Percentiles rank a stretch among this genome's conserved stretches.
Conservation (phyloP, 202 grass and related monocot species). For the Elaeis oleifera region DNA sequence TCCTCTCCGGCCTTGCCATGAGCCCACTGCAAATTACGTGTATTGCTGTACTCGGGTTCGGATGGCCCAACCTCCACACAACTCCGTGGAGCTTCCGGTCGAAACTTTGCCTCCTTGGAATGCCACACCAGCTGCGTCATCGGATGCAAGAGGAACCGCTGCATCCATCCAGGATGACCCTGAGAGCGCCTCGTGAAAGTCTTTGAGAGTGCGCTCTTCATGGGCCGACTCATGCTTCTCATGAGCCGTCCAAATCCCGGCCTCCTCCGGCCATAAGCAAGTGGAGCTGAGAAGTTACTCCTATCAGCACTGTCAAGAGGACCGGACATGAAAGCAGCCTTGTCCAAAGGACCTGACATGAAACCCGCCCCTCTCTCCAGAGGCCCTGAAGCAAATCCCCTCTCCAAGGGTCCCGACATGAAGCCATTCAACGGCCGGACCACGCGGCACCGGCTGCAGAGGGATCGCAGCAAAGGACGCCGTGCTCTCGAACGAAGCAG, state of each 20-base stretch:
- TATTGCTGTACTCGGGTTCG: constrained; percentile 64
- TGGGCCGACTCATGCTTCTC: constrained; percentile 70
- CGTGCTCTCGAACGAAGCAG: constrained; percentile 72
- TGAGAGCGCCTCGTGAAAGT: constrained; percentile 42
- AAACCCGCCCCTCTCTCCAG: constrained; percentile 44
- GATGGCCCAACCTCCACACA: constrained; percentile 39
- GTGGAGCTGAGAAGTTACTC: constrained; percentile 71
- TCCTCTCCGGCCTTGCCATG: constrained; percentile 93
- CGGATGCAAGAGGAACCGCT: constrained; percentile 59
- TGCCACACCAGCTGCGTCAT: constrained; percentile 48
- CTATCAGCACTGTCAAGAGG: constrained; percentile 47
- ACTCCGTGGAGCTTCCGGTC: constrained; percentile 40
- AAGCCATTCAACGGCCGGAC: constrained; percentile 61
- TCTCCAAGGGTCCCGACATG: constrained; percentile 82
- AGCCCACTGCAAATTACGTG: constrained; percentile 89
- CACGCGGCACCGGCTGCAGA: constrained; percentile 59
- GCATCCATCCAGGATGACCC: constrained; percentile 41
- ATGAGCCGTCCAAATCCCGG: constrained; percentile 52
- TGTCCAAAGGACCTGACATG: constrained; percentile 76
- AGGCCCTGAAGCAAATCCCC: constrained; percentile 61
- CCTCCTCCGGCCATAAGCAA: constrained; percentile 51
- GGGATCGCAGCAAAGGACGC: constrained; percentile 69
- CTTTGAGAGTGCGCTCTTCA: constrained; percentile 46
- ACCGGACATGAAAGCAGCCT: constrained; percentile 75
- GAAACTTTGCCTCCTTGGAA: constrained; percentile 45